Conservation (phyloP, 306 rosid genomes). For the Mimosa bimucronata region DNA sequence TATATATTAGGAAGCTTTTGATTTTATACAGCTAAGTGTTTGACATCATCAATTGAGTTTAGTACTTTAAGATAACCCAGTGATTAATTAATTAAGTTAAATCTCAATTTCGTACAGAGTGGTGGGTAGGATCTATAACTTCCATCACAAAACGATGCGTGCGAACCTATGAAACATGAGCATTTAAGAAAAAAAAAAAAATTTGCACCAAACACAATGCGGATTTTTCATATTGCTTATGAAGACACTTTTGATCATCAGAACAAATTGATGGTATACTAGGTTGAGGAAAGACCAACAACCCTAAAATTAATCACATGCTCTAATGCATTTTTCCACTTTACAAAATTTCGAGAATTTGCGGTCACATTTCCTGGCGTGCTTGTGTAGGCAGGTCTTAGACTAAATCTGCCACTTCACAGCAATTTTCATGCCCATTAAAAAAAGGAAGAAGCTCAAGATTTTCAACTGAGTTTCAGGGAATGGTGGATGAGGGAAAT, state of each 20-base stretch:
- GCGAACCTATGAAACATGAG: background rate
- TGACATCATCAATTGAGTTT: background rate
- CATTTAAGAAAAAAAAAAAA: background rate
- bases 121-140: background rate
- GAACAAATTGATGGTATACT: background rate
- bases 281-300: background rate
- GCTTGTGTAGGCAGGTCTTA: background rate
- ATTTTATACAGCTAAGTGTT: background rate
- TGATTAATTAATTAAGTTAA: background rate
- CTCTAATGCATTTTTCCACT: background rate
- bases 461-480: background rate
- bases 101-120: background rate
- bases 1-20: background rate
- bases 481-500: background rate
- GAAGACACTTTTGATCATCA: background rate
- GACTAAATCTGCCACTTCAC: background rate
- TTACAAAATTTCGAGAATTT: background rate
- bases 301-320: background rate
- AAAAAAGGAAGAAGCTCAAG: background rate
- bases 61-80: background rate
- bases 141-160: background rate
- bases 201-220: background rate
- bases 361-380: background rate
- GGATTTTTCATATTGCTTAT: background rate
- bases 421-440: background rate